A percentile compares a stretch with the other conserved stretches of the same genome.
phyloP scores from a whole-genome alignment of 2,329 filamentous ascomycete species.

The Penicillium sp. region DNA sequence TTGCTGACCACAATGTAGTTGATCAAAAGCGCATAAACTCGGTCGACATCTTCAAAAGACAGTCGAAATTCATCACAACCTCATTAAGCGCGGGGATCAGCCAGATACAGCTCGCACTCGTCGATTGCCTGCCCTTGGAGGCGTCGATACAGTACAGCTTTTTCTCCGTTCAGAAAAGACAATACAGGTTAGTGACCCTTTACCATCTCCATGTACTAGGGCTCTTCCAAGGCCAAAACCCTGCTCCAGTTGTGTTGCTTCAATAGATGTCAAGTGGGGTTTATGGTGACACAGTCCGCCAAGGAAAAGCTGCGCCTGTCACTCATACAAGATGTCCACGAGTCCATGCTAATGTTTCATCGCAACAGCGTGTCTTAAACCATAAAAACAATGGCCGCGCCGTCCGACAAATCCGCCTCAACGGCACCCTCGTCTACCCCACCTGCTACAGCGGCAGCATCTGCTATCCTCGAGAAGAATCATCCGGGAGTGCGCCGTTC shows the following conservation, averaged over 20 bases:
- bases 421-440: conserved; percentile 39
- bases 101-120: conserved; percentile 18
- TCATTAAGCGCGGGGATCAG: conserved; percentile 13
- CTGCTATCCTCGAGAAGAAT: conserved; percentile 68
- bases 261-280: conserved; percentile 7
- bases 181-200: conserved; percentile 11
- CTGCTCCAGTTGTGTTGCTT: conserved; percentile 10
- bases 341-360: conserved; percentile 5
- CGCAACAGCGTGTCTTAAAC: conserved; percentile 8
- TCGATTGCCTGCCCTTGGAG: background rate
- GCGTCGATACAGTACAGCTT: conserved; percentile 8
- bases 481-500: conserved; percentile 68
- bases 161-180: conserved; percentile 1
- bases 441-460: conserved; percentile 57
- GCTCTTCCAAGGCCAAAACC: background rate
- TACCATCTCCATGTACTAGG: background rate
- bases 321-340: background rate
- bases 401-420: conserved; percentile 26
- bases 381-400: conserved; percentile 45
- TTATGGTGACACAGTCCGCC: conserved; percentile 3
- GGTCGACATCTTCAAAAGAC: conserved; percentile 9
- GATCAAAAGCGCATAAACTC: conserved; percentile 17
- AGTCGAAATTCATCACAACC: conserved; percentile 1
- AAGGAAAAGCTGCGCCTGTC: conserved; percentile 1
- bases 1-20: conserved; percentile 1